Evolutionary conservation across 1,139 yeast species (phyloP).

Genomic region (Suhomyces bribrorum): DNA sequence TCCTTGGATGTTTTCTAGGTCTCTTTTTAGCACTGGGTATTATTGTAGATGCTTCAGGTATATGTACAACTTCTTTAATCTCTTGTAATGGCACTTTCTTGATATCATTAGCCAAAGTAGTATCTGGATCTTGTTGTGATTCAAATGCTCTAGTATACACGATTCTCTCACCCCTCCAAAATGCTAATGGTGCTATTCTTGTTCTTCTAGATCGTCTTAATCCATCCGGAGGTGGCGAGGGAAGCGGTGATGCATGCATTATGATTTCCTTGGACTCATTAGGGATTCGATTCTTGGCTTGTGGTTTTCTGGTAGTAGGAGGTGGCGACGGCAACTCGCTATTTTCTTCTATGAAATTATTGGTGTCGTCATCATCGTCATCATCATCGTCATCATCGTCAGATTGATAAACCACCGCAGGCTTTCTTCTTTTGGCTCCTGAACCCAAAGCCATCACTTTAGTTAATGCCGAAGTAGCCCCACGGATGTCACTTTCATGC

Average conservation of each 20-base stretch:
- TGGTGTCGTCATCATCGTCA: constrained; percentile 20
- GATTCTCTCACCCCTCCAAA: constrained; percentile 81
- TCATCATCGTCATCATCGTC: constrained; percentile 33
- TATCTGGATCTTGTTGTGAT: constrained; percentile 38
- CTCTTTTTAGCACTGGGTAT: constrained; percentile 13
- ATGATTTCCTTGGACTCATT: constrained; percentile 1
- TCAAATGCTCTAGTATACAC: constrained; percentile 58
- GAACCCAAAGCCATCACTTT: constrained; percentile 46
- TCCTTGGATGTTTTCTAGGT: constrained; percentile 17
- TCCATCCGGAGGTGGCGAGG: constrained; percentile 51
- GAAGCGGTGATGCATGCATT: constrained; percentile 31
- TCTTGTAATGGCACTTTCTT: constrained; percentile 54
- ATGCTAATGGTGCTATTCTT: constrained; percentile 72
- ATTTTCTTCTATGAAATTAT: constrained; percentile 12
- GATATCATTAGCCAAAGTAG: constrained; percentile 37
- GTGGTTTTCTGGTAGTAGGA: constrained; percentile 17
- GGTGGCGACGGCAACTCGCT: constrained; percentile 24
- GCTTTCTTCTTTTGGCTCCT: constrained; percentile 18
- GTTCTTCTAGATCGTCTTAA: constrained; percentile 59
- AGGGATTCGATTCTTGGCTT: constrained; percentile 8
- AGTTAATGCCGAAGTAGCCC: constrained; percentile 28
- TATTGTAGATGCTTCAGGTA: constrained; percentile 29
- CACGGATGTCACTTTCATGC: constrained; percentile 4
- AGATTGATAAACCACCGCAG: constrained; percentile 12
- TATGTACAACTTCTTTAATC: constrained; percentile 58